phyloP scores from a whole-genome alignment of 169 alveolate species.

The Fabrea salina region DNA sequence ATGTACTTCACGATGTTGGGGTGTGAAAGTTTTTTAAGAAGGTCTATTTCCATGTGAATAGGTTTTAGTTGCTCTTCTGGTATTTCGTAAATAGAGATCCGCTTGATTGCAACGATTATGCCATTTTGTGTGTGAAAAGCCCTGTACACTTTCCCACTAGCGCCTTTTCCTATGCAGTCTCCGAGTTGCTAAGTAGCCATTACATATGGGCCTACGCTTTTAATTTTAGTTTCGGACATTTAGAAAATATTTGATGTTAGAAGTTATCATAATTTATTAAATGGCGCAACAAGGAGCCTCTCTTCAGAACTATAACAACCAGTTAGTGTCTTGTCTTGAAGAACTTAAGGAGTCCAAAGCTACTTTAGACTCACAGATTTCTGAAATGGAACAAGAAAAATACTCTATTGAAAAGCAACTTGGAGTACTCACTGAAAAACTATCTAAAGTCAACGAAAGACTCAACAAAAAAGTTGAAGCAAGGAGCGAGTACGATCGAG shows the following conservation, averaged over 20 bases:
- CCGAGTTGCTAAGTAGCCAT: constrained; percentile 64
- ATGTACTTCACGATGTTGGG: constrained; percentile 81
- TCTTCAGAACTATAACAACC: constrained; percentile 84
- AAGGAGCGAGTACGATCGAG: constrained; percentile 89
- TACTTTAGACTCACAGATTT: constrained; percentile 79
- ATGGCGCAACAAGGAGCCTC: constrained; percentile 35
- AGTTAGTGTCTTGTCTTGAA: constrained; percentile 88
- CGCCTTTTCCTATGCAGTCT: constrained; percentile 83
- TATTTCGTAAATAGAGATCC: constrained; percentile 35
- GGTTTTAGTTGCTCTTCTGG: constrained; percentile 38
- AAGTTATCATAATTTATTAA: too few relatives aligned
- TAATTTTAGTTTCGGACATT: neutral
- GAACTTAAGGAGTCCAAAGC: constrained; percentile 87
- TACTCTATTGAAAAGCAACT: constrained; percentile 81
- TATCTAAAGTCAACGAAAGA: constrained; percentile 74
- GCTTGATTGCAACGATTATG: constrained; percentile 80
- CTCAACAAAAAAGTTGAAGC: constrained; percentile 85
- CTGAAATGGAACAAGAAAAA: constrained; percentile 85
- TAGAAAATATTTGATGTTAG: too few relatives aligned
- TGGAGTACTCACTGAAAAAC: constrained; percentile 71
- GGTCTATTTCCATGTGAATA: constrained; percentile 70
- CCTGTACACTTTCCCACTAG: constrained; percentile 82
- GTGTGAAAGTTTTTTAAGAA: constrained; percentile 75
- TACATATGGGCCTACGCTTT: constrained; percentile 10
- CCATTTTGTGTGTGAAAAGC: constrained; percentile 78